Evolutionary conservation across 768 basidiomycete genomes (phyloP), one percentile per base, ranked within the genome.

Genomic region (Mycena vulgaris): DNA sequence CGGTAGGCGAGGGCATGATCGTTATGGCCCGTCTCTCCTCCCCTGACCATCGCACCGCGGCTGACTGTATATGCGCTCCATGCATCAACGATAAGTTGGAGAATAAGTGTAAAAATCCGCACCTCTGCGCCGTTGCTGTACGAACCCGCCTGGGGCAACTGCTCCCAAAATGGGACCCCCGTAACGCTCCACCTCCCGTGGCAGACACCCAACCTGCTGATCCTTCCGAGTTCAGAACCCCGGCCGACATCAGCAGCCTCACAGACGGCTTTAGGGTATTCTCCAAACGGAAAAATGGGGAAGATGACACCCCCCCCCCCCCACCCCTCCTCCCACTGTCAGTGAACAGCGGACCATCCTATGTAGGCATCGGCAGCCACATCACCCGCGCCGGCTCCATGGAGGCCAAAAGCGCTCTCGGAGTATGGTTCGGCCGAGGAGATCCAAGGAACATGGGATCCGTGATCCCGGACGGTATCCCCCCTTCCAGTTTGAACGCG

Each of bases 101-200:
- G 19, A 31, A 13, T 2, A 31, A 21, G 4, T 68, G 66, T 25
- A 37, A 45, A 11, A 47, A 68, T 48, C 66, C 66, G 21, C 33
- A 68, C 40, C 27, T 10, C 23, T 68, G 66, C 31, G 35, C 40
- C 1, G 17, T 25, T 1, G 58, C 58, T 0, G 28, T 47, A 1
- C 1, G 31, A 4, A 10, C 4, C 0, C 33, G 66, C 11, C 39
- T 68, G n/a, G 13, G 10, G 5, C 49, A 60, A 19, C 10, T 68
- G 10, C 27, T 51, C 3, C 37, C 59, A 5, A 61, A 55, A 35
- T 68, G 66, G 66, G 58, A 67, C 39, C 58, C 58, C 2, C 25
- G 28, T 1, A 0, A n/a, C n/a, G n/a, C n/a, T n/a, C n/a, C n/a
- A n/a, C n/a, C n/a, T n/a, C n/a, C n/a, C n/a, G n/a, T n/a, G n/a